These are phyloP conservation scores for Artomyces pyxidatus DNA, from an alignment of 768 basidiomycete genomes.

Conservation along the genomic window DNA sequence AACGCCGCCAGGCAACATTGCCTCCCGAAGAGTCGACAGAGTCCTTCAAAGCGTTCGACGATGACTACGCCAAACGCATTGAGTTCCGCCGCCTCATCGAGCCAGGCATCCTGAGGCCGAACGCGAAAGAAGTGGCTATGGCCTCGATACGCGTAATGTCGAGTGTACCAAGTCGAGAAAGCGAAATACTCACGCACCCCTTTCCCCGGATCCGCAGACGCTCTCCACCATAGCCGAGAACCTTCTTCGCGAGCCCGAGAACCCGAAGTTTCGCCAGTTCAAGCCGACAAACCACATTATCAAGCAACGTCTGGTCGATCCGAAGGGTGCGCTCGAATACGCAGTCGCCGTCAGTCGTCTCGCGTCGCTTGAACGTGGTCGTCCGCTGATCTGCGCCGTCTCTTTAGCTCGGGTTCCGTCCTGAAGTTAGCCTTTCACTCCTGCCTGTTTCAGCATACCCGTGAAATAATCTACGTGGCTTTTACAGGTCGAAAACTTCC, in stretches of 20 bases:
- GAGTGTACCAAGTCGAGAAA: conserved; percentile 10
- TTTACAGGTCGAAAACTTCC: conserved; percentile 56
- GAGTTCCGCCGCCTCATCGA: conserved; percentile 70
- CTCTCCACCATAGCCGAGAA: conserved; percentile 65
- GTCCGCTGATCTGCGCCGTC: not conserved
- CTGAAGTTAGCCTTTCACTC: conserved; percentile 39
- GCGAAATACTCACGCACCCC: conserved; percentile 8
- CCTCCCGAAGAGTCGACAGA: not conserved
- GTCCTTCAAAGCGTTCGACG: conserved; percentile 20
- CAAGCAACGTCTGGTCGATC: conserved; percentile 58
- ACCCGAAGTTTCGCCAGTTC: conserved; percentile 65
- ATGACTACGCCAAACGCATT: conserved; percentile 61
- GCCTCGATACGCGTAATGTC: conserved; percentile 54
- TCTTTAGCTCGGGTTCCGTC: conserved; percentile 61
- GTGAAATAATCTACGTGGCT: not conserved
- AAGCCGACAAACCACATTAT: conserved; percentile 68
- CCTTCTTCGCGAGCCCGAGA: conserved; percentile 62
- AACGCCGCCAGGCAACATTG: conserved; percentile 14
- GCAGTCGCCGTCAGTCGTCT: conserved; percentile 56
- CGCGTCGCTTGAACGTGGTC: not conserved
- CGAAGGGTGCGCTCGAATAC: conserved; percentile 71
- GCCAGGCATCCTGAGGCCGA: conserved; percentile 69
- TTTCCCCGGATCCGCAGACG: conserved; percentile 35
- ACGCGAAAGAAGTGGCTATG: conserved; percentile 50
- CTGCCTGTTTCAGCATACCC: not conserved